Evolutionary conservation across 352 stramenopile genomes (phyloP).

Genomic region (Globisporangium middletonii): DNA sequence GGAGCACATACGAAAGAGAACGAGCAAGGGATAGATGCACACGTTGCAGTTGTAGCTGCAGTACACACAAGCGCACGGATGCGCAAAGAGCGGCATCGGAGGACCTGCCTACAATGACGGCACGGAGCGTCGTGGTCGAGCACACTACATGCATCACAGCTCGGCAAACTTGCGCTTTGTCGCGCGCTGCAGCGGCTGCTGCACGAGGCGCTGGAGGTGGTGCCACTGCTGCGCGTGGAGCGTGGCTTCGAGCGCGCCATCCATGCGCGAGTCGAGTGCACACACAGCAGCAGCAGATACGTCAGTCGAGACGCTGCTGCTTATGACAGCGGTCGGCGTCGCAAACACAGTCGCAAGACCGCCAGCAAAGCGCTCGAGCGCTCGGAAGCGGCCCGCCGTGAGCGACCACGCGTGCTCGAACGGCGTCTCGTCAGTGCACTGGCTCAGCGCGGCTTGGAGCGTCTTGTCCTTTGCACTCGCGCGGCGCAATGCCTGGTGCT

Average conservation of each 20-base stretch:
- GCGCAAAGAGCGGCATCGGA: too few relatives aligned
- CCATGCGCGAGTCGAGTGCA: conserved; percentile 11
- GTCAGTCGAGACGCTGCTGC: conserved; percentile 5
- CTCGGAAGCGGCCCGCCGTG: conserved; percentile 29
- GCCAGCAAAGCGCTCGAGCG: conserved; percentile 50
- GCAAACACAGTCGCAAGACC: conserved; percentile 47
- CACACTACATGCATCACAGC: too few relatives aligned
- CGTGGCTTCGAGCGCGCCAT: conserved; percentile 24
- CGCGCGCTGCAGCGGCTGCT: conserved; percentile 2
- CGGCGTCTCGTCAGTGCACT: conserved; percentile 17
- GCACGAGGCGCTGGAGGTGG: conserved; percentile 14
- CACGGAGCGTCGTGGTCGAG: too few relatives aligned
- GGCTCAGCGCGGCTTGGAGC: conserved; percentile 13
- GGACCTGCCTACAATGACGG: too few relatives aligned
- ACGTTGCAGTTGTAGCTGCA: too few relatives aligned
- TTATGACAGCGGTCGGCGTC: background rate
- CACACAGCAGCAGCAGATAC: conserved; percentile 13
- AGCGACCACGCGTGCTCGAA: conserved; percentile 42
- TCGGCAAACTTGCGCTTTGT: background rate
- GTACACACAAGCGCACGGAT: too few relatives aligned
- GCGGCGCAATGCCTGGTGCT: conserved; percentile 26
- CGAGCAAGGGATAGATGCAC: too few relatives aligned
- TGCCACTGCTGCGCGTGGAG: conserved; percentile 37
- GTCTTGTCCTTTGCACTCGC: conserved; percentile 19
- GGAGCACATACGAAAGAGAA: too few relatives aligned